A percentile compares a stretch with the other conserved stretches of the same genome.
Conservation (phyloP, 352 stramenopile genomes). For the Lagenidium giganteum region DNA sequence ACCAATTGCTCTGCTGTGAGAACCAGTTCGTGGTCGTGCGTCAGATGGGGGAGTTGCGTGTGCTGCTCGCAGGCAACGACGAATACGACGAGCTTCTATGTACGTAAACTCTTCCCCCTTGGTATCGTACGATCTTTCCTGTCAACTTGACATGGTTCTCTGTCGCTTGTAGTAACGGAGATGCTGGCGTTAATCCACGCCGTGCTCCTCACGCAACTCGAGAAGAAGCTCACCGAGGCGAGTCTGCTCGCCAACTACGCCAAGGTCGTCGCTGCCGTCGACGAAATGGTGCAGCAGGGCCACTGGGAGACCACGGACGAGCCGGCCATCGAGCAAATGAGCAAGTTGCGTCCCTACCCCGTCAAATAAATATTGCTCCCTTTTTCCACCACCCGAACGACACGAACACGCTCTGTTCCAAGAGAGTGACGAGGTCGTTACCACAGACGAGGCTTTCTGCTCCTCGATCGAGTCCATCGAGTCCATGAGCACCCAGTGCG, state of each 20-base stretch:
- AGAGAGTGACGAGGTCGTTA: too few species aligned
- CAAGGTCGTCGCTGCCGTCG: constrained; percentile 55
- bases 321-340: constrained; percentile 45
- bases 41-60: constrained; percentile 48
- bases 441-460: too few species aligned
- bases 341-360: constrained; percentile 39
- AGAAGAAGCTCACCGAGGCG: constrained; percentile 65
- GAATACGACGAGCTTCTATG: constrained; percentile 75
- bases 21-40: constrained; percentile 57
- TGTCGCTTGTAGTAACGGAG: constrained; percentile 37
- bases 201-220: constrained; percentile 47
- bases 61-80: constrained; percentile 49
- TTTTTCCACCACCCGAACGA: too few species aligned
- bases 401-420: too few species aligned
- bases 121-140: neutral
- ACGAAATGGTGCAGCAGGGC: constrained; percentile 64
- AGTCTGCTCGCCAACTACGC: constrained; percentile 54
- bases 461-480: too few species aligned
- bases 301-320: constrained; percentile 50
- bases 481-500: too few species aligned
- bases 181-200: constrained; percentile 42
- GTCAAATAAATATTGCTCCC: constrained; percentile 33
- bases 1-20: constrained; percentile 47
- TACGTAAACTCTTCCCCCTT: constrained; percentile 19
- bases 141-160: neutral